These are phyloP conservation scores for Stevia rebaudiana DNA, from an alignment of 140 eudicot genomes.

Conservation along the genomic window DNA sequence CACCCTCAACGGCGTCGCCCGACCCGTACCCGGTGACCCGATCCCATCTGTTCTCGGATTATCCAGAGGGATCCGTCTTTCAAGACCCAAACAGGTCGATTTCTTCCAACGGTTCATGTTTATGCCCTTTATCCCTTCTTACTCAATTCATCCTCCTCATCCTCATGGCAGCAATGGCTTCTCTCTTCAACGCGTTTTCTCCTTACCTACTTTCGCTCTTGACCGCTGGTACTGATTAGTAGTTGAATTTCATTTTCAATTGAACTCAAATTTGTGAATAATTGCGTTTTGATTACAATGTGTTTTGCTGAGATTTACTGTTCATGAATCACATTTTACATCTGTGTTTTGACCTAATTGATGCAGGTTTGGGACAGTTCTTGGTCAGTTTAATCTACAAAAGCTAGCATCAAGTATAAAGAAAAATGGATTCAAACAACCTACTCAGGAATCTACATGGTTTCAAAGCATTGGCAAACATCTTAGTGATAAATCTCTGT, in stretches of 20 bases:
- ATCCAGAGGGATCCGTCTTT: slow-evolving; percentile 58
- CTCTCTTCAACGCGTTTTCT: slow-evolving; percentile 57
- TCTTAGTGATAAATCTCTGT: slow-evolving; percentile 47
- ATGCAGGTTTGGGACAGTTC: slow-evolving; percentile 55
- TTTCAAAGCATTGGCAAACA: slow-evolving; percentile 41
- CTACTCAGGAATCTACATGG: slow-evolving; percentile 39
- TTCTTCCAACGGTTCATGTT: slow-evolving; percentile 83
- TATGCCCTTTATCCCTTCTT: slow-evolving; percentile 74
- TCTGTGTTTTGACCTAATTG: neutral
- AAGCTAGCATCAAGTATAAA: slow-evolving; percentile 48
- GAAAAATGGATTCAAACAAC: slow-evolving; percentile 31
- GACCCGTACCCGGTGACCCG: slow-evolving; percentile 55
- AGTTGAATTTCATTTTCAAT: too few relatives aligned
- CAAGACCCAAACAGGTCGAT: slow-evolving; percentile 73
- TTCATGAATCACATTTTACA: neutral
- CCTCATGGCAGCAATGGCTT: slow-evolving; percentile 26
- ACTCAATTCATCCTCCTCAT: slow-evolving; percentile 22
- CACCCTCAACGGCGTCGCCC: slow-evolving; percentile 67
- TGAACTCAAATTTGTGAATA: too few relatives aligned
- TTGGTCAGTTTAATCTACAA: slow-evolving; percentile 77
- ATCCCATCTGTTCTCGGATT: slow-evolving; percentile 51
- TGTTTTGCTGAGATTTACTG: too few relatives aligned
- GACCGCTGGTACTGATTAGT: slow-evolving; percentile 37
- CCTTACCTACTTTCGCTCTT: slow-evolving; percentile 46
- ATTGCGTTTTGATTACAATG: neutral